Conservation (phyloP, 371 early-diverging fungal genomes). For the Phascolomyces articulosus region DNA sequence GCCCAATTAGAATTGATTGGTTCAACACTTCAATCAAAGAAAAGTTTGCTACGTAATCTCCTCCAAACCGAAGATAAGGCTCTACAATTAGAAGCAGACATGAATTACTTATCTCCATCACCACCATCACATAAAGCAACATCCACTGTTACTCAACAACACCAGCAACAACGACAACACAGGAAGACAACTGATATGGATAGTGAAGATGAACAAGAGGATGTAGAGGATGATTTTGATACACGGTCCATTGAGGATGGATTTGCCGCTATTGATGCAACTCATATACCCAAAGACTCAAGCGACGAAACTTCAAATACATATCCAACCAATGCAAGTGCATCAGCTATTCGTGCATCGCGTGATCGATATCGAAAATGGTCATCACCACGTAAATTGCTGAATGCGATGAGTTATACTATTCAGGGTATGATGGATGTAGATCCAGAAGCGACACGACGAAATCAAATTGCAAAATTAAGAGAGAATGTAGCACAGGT, state of each 20-base stretch:
- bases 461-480: constrained; percentile 80
- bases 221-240: constrained; percentile 26
- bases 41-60: constrained; percentile 62
- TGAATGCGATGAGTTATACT: constrained; percentile 67
- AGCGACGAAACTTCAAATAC: constrained; percentile 6
- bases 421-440: constrained; percentile 90
- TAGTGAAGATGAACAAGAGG: neutral
- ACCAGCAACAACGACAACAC: neutral
- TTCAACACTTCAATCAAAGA: constrained; percentile 71
- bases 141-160: neutral
- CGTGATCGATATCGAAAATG: constrained; percentile 48
- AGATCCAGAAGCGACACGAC: constrained; percentile 88
- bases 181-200: neutral
- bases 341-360: constrained; percentile 36
- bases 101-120: constrained; percentile 28
- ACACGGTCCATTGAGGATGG: constrained; percentile 48
- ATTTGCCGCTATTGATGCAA: constrained; percentile 29
- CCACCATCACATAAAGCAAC: neutral
- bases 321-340: constrained; percentile 38
- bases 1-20: constrained; percentile 79
- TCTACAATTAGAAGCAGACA: constrained; percentile 48
- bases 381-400: constrained; percentile 52
- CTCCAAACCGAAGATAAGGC: constrained; percentile 63
- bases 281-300: constrained; percentile 4
- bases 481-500: constrained; percentile 72